phyloP scores from a whole-genome alignment of 2,329 filamentous ascomycete species.

The Cryoendolithus antarcticus region DNA sequence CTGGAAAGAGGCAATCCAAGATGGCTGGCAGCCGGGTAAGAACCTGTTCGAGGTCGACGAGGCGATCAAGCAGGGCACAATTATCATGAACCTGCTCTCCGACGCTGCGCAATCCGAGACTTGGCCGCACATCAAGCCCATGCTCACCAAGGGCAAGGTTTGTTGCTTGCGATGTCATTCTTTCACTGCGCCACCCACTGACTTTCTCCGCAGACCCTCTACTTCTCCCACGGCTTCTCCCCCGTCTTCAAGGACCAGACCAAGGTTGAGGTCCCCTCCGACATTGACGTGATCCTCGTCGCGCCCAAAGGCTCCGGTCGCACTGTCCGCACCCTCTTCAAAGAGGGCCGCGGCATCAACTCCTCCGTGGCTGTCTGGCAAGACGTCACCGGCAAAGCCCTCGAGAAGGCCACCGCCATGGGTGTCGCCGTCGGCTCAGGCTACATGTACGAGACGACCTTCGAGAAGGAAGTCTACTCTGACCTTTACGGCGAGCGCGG shows the following conservation, averaged over 20 bases:
- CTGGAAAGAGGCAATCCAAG: conserved; percentile 93
- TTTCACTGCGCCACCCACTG: neutral
- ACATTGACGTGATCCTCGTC: conserved; percentile 98
- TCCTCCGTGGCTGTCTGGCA: conserved; percentile 97
- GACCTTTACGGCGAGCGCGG: conserved; percentile 99
- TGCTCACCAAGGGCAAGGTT: conserved; percentile 97
- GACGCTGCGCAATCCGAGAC: conserved; percentile 98
- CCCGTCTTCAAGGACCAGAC: conserved; percentile 99
- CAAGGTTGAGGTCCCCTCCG: conserved; percentile 89
- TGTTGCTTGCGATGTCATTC: conserved; percentile 14
- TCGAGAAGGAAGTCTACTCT: conserved; percentile 99
- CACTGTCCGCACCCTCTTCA: conserved; percentile 97
- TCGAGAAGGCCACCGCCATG: conserved; percentile 94
- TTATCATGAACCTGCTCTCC: conserved; percentile 98
- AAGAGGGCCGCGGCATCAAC: conserved; percentile 99
- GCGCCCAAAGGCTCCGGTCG: conserved; percentile 98
- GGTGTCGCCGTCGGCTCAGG: conserved; percentile 94
- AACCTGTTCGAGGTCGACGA: conserved; percentile 98
- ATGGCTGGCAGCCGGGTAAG: conserved; percentile 96
- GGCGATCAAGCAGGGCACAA: conserved; percentile 83
- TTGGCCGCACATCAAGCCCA: conserved; percentile 95
- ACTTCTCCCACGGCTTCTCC: conserved; percentile 99
- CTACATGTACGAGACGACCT: conserved; percentile 99
- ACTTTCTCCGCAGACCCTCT: conserved; percentile 59
- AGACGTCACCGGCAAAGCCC: conserved; percentile 92